Conservation (phyloP, 202 grass and related monocot genomes). For the Zoysia matrella region DNA sequence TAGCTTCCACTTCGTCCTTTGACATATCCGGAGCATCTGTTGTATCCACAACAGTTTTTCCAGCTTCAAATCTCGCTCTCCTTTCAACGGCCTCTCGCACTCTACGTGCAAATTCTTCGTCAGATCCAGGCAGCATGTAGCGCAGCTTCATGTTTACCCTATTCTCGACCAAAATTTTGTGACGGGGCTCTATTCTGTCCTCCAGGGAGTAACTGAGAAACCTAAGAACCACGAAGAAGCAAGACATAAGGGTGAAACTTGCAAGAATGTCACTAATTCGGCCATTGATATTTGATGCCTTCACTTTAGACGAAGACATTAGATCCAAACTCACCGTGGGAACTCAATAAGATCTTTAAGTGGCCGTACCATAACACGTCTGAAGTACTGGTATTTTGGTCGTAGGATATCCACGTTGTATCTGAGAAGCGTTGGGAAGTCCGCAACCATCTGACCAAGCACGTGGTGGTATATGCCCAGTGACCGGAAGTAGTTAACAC, state of each 20-base stretch:
- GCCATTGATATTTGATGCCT: not conserved
- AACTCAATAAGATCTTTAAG: slow-evolving; percentile 88
- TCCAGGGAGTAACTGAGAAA: slow-evolving; percentile 96
- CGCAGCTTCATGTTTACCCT: slow-evolving; percentile 91
- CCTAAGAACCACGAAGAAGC: slow-evolving; percentile 39
- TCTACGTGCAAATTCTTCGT: slow-evolving; percentile 74
- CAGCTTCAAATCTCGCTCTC: slow-evolving; percentile 77
- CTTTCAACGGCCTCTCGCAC: slow-evolving; percentile 66
- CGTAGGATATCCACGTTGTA: slow-evolving; percentile 78
- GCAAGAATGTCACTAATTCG: not conserved
- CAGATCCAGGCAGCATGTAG: slow-evolving; percentile 75
- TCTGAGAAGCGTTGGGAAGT: slow-evolving; percentile 88
- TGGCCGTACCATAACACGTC: slow-evolving; percentile 90
- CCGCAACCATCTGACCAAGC: slow-evolving; percentile 81
- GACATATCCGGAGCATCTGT: slow-evolving; percentile 24
- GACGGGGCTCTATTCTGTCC: slow-evolving; percentile 74
- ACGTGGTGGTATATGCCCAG: slow-evolving; percentile 73
- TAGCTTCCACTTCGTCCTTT: not conserved
- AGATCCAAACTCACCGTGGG: slow-evolving; percentile 57
- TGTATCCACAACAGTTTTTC: slow-evolving; percentile 33
- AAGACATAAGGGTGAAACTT: not conserved
- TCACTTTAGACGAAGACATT: not conserved
- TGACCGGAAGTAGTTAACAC: slow-evolving; percentile 87
- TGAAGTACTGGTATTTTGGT: slow-evolving; percentile 88
- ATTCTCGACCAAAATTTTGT: slow-evolving; percentile 68